A percentile compares a stretch with the other conserved stretches of the same genome.
phyloP scores from a whole-genome alignment of 1,284 basidiomycete genomes.

The Xanthoconium separans region DNA sequence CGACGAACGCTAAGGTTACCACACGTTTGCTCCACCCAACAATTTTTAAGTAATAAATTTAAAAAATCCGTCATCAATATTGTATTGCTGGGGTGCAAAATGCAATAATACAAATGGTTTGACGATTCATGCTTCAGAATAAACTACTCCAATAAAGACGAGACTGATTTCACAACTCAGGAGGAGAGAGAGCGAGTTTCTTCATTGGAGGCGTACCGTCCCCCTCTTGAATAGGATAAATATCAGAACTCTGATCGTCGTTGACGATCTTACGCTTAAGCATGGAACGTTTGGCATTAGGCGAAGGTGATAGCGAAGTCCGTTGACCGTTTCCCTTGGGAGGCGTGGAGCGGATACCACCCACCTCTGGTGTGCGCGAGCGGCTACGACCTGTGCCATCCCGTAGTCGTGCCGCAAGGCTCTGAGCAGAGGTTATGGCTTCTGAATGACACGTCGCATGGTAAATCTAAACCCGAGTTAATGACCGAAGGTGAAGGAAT shows the following conservation, averaged over 20 bases:
- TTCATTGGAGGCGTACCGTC: conserved; percentile 57
- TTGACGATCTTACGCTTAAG: conserved; percentile 71
- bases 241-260: conserved; percentile 38
- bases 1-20: not conserved
- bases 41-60: too few species aligned
- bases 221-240: conserved; percentile 28
- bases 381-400: conserved; percentile 64
- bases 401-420: conserved; percentile 62
- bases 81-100: conserved; percentile 20
- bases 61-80: conserved; percentile 9
- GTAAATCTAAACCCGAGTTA: conserved; percentile 56
- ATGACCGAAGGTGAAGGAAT: not conserved
- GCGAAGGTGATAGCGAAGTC: conserved; percentile 46
- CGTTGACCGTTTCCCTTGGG: conserved; percentile 32
- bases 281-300: conserved; percentile 50
- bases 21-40: not conserved
- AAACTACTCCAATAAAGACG: conserved; percentile 38
- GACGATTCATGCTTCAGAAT: conserved; percentile 27
- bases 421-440: conserved; percentile 59
- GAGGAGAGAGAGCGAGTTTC: conserved; percentile 46
- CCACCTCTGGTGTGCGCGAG: conserved; percentile 66
- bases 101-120: conserved; percentile 27
- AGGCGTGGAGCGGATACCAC: conserved; percentile 44
- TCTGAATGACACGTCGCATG: conserved; percentile 93
- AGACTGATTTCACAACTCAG: conserved; percentile 20